Conservation (phyloP, 306 rosid genomes). For the Cercis canadensis region DNA sequence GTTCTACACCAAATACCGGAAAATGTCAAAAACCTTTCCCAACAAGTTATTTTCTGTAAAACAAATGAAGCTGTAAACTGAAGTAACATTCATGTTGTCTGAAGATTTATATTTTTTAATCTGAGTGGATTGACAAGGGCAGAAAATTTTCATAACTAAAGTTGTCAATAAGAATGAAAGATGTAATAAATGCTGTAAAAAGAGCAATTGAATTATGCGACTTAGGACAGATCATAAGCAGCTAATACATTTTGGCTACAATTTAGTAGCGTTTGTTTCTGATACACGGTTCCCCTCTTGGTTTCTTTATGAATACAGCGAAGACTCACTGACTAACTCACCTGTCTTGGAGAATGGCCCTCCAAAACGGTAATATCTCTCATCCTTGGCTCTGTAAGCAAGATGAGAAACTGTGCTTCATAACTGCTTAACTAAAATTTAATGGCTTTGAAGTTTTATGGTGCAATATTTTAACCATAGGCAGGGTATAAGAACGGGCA, state of each 20-base stretch:
- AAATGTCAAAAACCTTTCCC: background rate
- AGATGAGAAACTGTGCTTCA: slow-evolving; percentile 1
- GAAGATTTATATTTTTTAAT: background rate
- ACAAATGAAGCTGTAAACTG: background rate
- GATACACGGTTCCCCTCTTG: slow-evolving; percentile 11
- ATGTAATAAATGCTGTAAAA: background rate
- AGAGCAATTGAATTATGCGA: background rate
- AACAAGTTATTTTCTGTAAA: background rate
- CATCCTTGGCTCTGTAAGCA: slow-evolving; percentile 12
- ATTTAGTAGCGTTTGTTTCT: background rate
- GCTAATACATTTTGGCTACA: background rate
- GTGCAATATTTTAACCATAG: background rate
- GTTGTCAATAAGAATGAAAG: background rate
- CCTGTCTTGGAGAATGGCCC: slow-evolving; percentile 58
- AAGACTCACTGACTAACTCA: slow-evolving; percentile 54
- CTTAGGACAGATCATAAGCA: slow-evolving; percentile 4
- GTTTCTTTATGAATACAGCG: slow-evolving; percentile 49
- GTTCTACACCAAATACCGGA: background rate
- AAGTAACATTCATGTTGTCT: background rate
- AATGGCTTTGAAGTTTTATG: background rate
- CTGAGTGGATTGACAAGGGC: background rate
- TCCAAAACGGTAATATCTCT: slow-evolving; percentile 65
- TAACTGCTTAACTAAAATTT: background rate
- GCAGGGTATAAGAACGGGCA: background rate
- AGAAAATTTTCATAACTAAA: background rate